Evolutionary conservation across 495 filamentous ascomycete genomes (phyloP), one percentile per base, ranked within the genome.

Genomic region (Cercophora newfieldiana): DNA sequence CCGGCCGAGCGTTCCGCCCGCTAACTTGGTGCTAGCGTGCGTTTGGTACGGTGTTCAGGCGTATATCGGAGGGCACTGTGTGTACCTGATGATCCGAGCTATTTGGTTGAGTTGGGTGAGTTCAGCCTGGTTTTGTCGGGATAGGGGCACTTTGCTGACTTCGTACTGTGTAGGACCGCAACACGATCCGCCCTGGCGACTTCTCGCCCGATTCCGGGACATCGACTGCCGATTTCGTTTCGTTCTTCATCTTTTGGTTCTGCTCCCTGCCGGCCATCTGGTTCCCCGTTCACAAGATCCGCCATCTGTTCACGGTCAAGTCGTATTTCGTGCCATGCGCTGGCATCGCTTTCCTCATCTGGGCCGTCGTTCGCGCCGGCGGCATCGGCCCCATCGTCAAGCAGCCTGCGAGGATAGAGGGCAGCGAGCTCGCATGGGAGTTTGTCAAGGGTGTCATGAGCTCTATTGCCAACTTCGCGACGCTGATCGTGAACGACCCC

Each of bases 301-400:
- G 94, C 59, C 94, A 97, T 77, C 81, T 97, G 22, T 97, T 97
- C 76, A 97, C 94, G 21, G 91, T 91, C 71, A 97, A 97, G 79
- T 85, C 93, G 6, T 91, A 86, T 72, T 87, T 96, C 66, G 94
- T 96, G 3, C 94, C 94, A 0, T 82, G 85, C 48, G 93, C 93
- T 26, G 93, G 90, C 49, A 83, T 97, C 61, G 86, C 91, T 24
- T 97, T 94, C 82, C 92, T 97, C 77, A 93, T 93, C 68, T 97
- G 94, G 93, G 85, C 91, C 10, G 86, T 97, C 48, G 86, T 91
- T 61, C 87, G 90, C 29, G 93, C 94, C 29, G 84, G 93, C 19
- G 94, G 93, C 10, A 83, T 93, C 54, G 94, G 94, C 1, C 93
- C 93, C 1, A 94, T 97, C 69, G 83, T 97, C 3, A 80, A 90